Conservation (phyloP, 1,139 yeast species). For the Candida smagusa region DNA sequence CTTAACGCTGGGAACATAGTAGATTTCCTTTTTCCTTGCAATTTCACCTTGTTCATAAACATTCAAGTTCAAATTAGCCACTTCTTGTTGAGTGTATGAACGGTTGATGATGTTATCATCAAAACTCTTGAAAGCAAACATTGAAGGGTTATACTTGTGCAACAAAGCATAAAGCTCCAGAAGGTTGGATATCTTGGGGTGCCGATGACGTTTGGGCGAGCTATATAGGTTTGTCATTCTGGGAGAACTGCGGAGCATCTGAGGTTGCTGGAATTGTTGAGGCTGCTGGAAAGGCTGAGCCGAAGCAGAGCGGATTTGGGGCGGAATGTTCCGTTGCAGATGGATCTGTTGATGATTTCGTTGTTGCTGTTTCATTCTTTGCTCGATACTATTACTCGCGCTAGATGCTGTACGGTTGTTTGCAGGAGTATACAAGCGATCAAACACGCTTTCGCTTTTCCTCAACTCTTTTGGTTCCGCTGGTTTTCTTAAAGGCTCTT, state of each 20-base stretch:
- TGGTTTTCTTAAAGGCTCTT: slow-evolving; percentile 7
- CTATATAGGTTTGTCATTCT: neutral
- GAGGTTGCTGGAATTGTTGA: neutral
- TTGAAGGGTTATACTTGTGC: slow-evolving; percentile 1
- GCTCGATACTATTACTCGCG: slow-evolving; percentile 3
- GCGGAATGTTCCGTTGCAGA: slow-evolving; percentile 6
- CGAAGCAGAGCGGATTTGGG: neutral
- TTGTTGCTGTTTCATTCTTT: slow-evolving; percentile 8
- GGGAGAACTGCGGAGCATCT: neutral
- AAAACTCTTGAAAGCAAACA: slow-evolving; percentile 3
- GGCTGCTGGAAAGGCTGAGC: neutral
- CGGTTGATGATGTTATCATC: slow-evolving; percentile 9
- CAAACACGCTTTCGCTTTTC: slow-evolving; percentile 11
- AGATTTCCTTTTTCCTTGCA: slow-evolving; percentile 37
- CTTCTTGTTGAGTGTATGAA: slow-evolving; percentile 4
- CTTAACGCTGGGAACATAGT: slow-evolving; percentile 29
- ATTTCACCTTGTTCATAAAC: slow-evolving; percentile 55
- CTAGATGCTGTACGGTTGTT: neutral
- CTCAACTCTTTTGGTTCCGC: neutral
- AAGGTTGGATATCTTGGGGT: no score
- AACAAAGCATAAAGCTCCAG: neutral
- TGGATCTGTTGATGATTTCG: slow-evolving; percentile 7
- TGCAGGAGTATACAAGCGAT: slow-evolving; percentile 11
- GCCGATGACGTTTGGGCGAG: no score
- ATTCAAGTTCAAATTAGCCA: slow-evolving; percentile 21